These are phyloP conservation scores for Dictyostelium citrinum DNA, from an alignment of 78 protist species.

Conservation along the genomic window DNA sequence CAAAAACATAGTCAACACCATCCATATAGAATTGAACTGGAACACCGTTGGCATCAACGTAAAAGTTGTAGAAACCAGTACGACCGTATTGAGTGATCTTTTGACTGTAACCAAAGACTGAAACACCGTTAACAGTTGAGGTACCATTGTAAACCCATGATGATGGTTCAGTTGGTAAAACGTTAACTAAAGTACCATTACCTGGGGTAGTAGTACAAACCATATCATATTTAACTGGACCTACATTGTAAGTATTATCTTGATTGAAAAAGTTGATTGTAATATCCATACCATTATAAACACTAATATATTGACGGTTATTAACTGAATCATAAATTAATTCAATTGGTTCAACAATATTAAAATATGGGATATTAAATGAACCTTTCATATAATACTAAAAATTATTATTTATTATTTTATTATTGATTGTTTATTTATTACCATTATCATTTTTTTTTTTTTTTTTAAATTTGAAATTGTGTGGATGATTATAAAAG, in stretches of 20 bases:
- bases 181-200: slow-evolving; percentile 36
- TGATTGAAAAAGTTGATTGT: slow-evolving; percentile 40
- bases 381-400: slow-evolving; percentile 74
- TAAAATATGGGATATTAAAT: slow-evolving; percentile 76
- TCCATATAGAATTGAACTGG: slow-evolving; percentile 80
- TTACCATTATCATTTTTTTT: too few relatives aligned
- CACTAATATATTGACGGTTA: slow-evolving; percentile 76
- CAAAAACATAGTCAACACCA: slow-evolving; percentile 80
- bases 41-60: slow-evolving; percentile 57
- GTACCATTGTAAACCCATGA: slow-evolving; percentile 68
- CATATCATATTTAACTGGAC: slow-evolving; percentile 55
- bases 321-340: slow-evolving; percentile 68
- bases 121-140: slow-evolving; percentile 40
- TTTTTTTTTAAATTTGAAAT: too few relatives aligned
- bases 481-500: too few relatives aligned
- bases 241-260: slow-evolving; percentile 32
- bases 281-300: slow-evolving; percentile 72
- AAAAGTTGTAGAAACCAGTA: slow-evolving; percentile 75
- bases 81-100: slow-evolving; percentile 40
- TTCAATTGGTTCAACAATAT: slow-evolving; percentile 76
- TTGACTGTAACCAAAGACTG: slow-evolving; percentile 38
- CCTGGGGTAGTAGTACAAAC: slow-evolving; percentile 36
- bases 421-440: too few relatives aligned
- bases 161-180: slow-evolving; percentile 62
- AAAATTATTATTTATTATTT: not conserved